phyloP scores from a whole-genome alignment of 2,329 filamentous ascomycete species.

The Alternaria consortialis region DNA sequence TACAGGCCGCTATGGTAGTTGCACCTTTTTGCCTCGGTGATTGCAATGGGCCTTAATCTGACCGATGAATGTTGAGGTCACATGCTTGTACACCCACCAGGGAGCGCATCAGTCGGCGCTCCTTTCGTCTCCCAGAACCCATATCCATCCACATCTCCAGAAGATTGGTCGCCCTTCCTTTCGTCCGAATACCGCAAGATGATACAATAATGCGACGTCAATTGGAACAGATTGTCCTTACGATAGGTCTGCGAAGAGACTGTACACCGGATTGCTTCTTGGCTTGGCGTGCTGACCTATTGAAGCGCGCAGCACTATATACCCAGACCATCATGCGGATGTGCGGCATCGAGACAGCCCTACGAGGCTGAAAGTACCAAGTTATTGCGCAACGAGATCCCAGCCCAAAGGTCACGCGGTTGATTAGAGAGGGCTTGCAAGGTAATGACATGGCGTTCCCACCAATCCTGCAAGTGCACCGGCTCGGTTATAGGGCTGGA shows the following conservation, averaged over 20 bases:
- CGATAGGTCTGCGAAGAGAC: background rate
- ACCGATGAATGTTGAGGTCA: background rate
- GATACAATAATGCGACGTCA: background rate
- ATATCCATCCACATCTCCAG: background rate
- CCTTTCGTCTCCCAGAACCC: background rate
- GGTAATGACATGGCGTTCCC: background rate
- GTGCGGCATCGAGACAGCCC: background rate
- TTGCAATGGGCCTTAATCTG: background rate
- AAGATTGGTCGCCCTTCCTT: background rate
- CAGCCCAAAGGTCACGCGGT: slow-evolving; percentile 6
- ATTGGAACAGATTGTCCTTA: background rate
- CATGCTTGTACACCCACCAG: background rate
- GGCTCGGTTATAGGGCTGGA: background rate
- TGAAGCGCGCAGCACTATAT: background rate
- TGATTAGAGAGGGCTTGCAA: background rate
- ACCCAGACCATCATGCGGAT: background rate
- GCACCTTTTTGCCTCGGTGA: background rate
- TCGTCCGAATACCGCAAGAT: too few relatives aligned
- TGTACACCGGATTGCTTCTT: background rate
- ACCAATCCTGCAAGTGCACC: slow-evolving; percentile 5
- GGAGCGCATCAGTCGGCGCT: background rate
- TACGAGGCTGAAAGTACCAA: background rate
- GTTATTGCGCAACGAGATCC: background rate
- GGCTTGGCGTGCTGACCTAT: background rate
- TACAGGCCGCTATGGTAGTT: background rate